These are phyloP conservation scores for Aquanectria penicillioides DNA, from an alignment of 2,329 filamentous ascomycete genomes.

Conservation along the genomic window DNA sequence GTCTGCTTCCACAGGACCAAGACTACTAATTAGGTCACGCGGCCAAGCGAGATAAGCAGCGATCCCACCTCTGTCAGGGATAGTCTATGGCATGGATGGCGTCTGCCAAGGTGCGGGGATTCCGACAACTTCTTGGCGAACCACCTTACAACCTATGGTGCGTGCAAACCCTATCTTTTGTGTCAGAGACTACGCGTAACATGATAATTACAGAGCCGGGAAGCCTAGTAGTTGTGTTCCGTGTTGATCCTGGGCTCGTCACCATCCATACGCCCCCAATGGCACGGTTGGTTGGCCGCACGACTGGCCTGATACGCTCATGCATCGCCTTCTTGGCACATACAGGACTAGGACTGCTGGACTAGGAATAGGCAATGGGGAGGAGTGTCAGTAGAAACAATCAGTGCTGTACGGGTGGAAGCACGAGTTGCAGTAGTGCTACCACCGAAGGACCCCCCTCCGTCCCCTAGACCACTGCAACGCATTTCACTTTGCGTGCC, in stretches of 20 bases:
- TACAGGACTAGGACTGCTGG: no score
- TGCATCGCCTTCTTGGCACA: not conserved
- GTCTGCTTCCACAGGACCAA: not conserved
- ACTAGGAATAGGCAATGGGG: no score
- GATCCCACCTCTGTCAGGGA: slow-evolving; percentile 9
- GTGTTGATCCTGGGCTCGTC: no score
- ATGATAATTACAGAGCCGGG: slow-evolving; percentile 1
- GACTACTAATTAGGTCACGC: slow-evolving; percentile 25
- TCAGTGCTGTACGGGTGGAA: no score
- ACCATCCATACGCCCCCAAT: no score
- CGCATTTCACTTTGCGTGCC: not conserved
- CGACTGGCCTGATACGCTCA: not conserved
- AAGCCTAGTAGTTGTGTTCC: no score
- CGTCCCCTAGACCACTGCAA: slow-evolving; percentile 1
- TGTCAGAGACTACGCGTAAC: slow-evolving; percentile 9
- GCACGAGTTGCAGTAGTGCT: no score
- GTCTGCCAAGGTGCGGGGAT: slow-evolving; percentile 33
- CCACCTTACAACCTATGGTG: slow-evolving; percentile 8
- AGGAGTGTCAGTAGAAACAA: no score
- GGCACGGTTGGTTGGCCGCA: not conserved
- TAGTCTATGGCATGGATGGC: slow-evolving; percentile 1
- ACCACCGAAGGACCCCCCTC: no score
- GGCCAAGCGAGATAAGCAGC: slow-evolving; percentile 32
- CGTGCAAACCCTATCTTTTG: slow-evolving; percentile 12
- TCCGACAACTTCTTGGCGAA: slow-evolving; percentile 20